These are phyloP conservation scores for Nematodospora valgi DNA, from an alignment of 805 yeast genomes.

Conservation along the genomic window DNA sequence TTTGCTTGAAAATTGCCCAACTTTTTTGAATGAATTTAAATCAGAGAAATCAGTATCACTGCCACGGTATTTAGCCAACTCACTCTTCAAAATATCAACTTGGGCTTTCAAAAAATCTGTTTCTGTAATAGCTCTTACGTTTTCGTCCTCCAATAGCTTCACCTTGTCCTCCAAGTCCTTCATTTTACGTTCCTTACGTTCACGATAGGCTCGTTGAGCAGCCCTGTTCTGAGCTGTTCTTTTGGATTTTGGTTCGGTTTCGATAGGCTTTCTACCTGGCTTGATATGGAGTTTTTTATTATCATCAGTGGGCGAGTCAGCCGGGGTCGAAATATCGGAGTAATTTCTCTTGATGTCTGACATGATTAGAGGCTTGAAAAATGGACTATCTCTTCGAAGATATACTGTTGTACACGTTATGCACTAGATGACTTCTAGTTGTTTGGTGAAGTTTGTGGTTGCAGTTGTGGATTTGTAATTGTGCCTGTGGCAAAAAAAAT, in stretches of 20 bases:
- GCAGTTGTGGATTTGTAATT: too few species aligned
- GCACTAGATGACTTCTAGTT: too few species aligned
- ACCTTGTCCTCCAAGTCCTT: slow-evolving; percentile 83
- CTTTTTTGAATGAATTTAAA: slow-evolving; percentile 27
- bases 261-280: slow-evolving; percentile 81
- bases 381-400: not conserved
- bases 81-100: slow-evolving; percentile 68
- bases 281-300: slow-evolving; percentile 43
- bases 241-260: slow-evolving; percentile 78
- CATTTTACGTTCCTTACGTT: slow-evolving; percentile 85
- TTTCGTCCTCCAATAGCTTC: slow-evolving; percentile 64
- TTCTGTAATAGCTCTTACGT: slow-evolving; percentile 65
- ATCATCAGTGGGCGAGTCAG: slow-evolving; percentile 17
- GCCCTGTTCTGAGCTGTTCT: slow-evolving; percentile 97
- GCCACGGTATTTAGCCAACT: slow-evolving; percentile 60
- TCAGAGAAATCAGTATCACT: slow-evolving; percentile 22
- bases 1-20: slow-evolving; percentile 23
- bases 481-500: too few species aligned
- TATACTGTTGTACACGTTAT: too few species aligned
- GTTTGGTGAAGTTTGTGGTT: too few species aligned
- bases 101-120: slow-evolving; percentile 71
- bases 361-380: slow-evolving; percentile 13
- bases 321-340: slow-evolving; percentile 16
- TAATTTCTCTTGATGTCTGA: slow-evolving; percentile 30
- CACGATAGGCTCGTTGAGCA: slow-evolving; percentile 97